Evolutionary conservation across 331 rosid species (phyloP), one percentile per base, ranked within the genome.

Genomic region (Rosa hybrid): DNA sequence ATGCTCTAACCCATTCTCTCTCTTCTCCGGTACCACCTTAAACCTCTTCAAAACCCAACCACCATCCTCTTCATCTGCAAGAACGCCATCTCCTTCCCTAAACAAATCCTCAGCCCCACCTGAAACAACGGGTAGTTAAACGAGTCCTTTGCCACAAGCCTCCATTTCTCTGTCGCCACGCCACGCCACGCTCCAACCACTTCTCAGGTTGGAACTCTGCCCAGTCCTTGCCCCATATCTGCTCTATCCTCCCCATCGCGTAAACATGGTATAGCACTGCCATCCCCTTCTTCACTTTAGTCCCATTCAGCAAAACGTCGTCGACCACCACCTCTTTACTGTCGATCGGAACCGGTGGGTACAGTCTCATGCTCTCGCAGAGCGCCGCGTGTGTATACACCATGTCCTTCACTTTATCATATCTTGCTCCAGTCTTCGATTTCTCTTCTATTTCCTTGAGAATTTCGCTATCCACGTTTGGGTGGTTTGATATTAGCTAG

Each of bases 301-400:
- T 91, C 20, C 97, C 98, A 0, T 89, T 90, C 0, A 95, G 97
- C 64, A 91, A 81, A 25, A 91, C 84, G 75, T 93, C 95, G 63
- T 91, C 90, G 75, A 44, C 46, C 0, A 4, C 82, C 0, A 83
- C 94, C 30, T 89, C 83, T n/a, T 93, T 93, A 0, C 87, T 79
- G 45, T 90, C 97, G 75, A 44, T 56, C 0, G 95, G 90, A 5
- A 90, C 98, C 0, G 95, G 95, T 1, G 97, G 98, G 80, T 90
- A 93, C 3, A 93, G 49, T 81, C 98, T 69, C 98, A 93, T 90
- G 83, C 88, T 93, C 81, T 93, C 95, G 20, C 95, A 91, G 68
- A 91, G 23, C 0, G 97, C 91, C 0, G 97, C 95, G 48, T 91
- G 98, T 0, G 92, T 93, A 59, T 93, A 91, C 14, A 72, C 84